These are phyloP conservation scores for Globisporangium cylindrosporum DNA, from an alignment of 352 stramenopile species.

Conservation along the genomic window DNA sequence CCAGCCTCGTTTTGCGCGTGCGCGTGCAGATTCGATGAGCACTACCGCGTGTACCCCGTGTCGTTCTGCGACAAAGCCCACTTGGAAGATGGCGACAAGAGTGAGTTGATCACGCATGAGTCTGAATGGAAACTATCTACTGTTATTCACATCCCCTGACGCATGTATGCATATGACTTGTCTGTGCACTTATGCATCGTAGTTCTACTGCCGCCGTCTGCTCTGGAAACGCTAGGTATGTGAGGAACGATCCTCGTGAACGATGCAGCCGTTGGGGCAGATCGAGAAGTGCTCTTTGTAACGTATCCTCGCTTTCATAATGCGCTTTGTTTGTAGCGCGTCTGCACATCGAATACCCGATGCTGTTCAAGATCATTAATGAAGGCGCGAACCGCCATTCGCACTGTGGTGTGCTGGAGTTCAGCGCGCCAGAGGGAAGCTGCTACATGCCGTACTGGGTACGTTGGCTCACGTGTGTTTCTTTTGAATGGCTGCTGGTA, in stretches of 20 bases:
- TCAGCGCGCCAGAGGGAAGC: slow-evolving; percentile 96
- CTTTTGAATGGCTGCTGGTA: background rate
- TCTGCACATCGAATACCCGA: slow-evolving; percentile 98
- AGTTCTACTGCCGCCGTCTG: slow-evolving; percentile 96
- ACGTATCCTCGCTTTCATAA: slow-evolving; percentile 6
- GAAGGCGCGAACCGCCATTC: slow-evolving; percentile 86
- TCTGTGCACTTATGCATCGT: slow-evolving; percentile 2
- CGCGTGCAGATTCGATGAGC: slow-evolving; percentile 70
- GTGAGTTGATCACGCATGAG: slow-evolving; percentile 31
- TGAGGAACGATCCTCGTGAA: background rate
- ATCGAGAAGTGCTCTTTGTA: background rate
- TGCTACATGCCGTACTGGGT: slow-evolving; percentile 99
- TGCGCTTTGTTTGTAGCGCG: slow-evolving; percentile 39
- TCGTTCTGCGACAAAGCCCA: slow-evolving; percentile 87
- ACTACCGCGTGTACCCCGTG: slow-evolving; percentile 85
- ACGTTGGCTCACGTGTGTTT: background rate
- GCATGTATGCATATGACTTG: background rate
- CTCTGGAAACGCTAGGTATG: slow-evolving; percentile 94
- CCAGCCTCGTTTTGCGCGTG: background rate
- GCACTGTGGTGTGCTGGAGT: slow-evolving; percentile 98
- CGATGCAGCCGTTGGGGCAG: background rate
- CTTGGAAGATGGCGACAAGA: slow-evolving; percentile 89
- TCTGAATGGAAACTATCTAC: background rate
- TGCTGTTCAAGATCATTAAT: slow-evolving; percentile 97
- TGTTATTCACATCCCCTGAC: background rate